Evolutionary conservation across 805 yeast species (phyloP), one percentile per base, ranked within the genome.

Genomic region (Teunomyces gatunensis): DNA sequence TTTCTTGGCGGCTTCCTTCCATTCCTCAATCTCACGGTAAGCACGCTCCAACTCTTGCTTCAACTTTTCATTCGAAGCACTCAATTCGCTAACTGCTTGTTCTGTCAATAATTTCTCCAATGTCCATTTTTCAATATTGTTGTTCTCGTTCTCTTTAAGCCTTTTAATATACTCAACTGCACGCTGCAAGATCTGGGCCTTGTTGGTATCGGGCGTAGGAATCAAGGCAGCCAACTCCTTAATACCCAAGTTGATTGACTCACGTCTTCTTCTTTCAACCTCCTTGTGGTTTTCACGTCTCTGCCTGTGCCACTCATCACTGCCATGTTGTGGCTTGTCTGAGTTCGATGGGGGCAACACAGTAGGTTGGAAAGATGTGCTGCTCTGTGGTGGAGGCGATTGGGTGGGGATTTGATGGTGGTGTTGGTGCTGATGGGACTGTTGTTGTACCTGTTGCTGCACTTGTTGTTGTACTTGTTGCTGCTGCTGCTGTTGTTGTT

Each of bases 241-340:
- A 60, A 91, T 89, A n/a, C 96, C 97, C 36, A 77, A 72, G 68
- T 89, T 91, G 62, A 91, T 91, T 41, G 84, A 80, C 63, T 90
- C 96, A 61, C 97, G 81, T 67, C 97, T 81, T 57, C 96, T 82
- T 62, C 96, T 79, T 70, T 91, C 97, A 18, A 91, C 97, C 68
- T 91, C 97, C 68, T 90, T 91, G 73, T 94, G 99, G 67, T 89
- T 91, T 58, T 88, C 88, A 59, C 87, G 84, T 59, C 97, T 83
- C 63, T 83, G 81, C 51, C 77, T 78, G 61, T 85, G 89, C 92
- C 94, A 87, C 64, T 87, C 95, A 39, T 84, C 89, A 27, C 85
- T 68, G n/a, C 94, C 94, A 39, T 84, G 85, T 9, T 70, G 61
- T 3, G 91, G 89, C 64, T 82, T 84, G 49, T 49, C 51, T 18